Evolutionary conservation across 169 alveolate genomes (phyloP), one percentile per base, ranked within the genome.

Genomic region (Plasmodium chabaudi): DNA sequence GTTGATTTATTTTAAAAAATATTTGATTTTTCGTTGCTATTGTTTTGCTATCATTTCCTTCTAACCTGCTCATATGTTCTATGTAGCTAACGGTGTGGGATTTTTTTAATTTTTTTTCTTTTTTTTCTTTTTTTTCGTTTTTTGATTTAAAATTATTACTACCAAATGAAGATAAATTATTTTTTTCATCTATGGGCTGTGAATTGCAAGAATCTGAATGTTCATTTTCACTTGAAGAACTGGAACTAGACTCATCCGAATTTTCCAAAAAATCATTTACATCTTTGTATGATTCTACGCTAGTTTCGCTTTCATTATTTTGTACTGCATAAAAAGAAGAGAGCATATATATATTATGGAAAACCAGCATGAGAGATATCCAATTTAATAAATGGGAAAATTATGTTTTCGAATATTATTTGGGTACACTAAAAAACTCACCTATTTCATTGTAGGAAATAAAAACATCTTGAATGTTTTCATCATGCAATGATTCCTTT

Each of bases 401-500:
- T 34, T 34, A 34, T 34, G 5, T 34, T 34, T 34, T 57, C 23
- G 59, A 56, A 27, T 13, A n/a, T 15, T 39, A 19, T 63, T 23
- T 63, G 51, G 19, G 10, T 44, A 75, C 21, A 34, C 25, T 13
- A 39, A 19, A 47, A 79, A 15, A 39, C 9, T 27, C 53, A 79
- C 89, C 65, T 82, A 79, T 79, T 23, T 79, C 89, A 25, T 79
- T 79, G 72, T 79, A 79, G 68, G 89, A 79, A 42, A 79, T 34
- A 67, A 79, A 79, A 79, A 79, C 82, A 15, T 79, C 84, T 39
- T 44, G 46, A 42, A 79, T 65, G 44, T 67, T 79, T 79, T 65
- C 82, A 23, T 67, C 46, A 39, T 55, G 67, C 68, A 65, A 67
- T 34, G 25, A 17, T 27, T 56, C 21, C 69, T n/a, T 72, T 34